These are phyloP conservation scores for Acacia confusa DNA, from an alignment of 306 rosid genomes.

Conservation along the genomic window DNA sequence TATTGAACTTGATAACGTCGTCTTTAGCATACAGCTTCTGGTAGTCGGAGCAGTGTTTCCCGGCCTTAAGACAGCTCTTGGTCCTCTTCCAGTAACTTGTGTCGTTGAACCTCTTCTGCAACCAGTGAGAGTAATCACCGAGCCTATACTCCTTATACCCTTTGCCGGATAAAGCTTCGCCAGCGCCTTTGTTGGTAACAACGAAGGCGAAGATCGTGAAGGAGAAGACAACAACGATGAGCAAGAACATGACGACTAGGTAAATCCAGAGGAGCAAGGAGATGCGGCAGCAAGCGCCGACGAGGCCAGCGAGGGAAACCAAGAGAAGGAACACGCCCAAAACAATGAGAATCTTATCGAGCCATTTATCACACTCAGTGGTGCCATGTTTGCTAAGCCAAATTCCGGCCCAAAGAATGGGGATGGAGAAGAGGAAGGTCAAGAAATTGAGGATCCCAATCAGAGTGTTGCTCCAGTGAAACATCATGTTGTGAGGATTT, in stretches of 20 bases:
- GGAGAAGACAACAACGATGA: constrained; percentile 50
- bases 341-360: constrained; percentile 52
- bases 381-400: constrained; percentile 60
- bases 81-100: constrained; percentile 50
- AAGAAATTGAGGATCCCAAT: constrained; percentile 58
- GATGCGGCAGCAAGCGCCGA: constrained; percentile 67
- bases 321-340: constrained; percentile 62
- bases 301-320: constrained; percentile 61
- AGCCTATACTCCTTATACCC: constrained; percentile 76
- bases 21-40: constrained; percentile 26
- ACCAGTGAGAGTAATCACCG: constrained; percentile 73
- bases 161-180: constrained; percentile 33
- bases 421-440: constrained; percentile 61
- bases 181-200: constrained; percentile 77
- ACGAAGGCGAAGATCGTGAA: constrained; percentile 62
- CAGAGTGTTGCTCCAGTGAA: constrained; percentile 54
- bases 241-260: constrained; percentile 71
- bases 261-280: constrained; percentile 68
- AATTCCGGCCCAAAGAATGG: constrained; percentile 53
- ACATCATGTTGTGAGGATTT: constrained; percentile 19
- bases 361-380: constrained; percentile 56
- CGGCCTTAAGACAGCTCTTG: constrained; percentile 53
- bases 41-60: constrained; percentile 46
- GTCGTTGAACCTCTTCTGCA: constrained; percentile 61
- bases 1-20: constrained; percentile 27